phyloP scores from a whole-genome alignment of 2,329 filamentous ascomycete genomes.

The Cercospora zeae-maydis region DNA sequence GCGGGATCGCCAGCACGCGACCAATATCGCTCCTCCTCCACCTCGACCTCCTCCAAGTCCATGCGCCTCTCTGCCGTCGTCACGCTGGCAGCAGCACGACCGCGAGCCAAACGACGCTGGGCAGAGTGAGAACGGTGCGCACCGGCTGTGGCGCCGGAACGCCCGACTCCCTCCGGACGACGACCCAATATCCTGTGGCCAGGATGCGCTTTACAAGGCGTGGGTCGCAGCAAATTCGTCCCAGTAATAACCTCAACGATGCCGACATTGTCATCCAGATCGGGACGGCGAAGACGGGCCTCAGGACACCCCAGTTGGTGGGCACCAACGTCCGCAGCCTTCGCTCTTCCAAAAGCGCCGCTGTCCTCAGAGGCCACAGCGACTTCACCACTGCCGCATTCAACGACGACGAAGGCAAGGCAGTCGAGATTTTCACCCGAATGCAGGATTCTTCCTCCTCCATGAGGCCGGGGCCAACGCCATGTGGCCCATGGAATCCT shows the following conservation, averaged over 20 bases:
- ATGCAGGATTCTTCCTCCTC: slow-evolving; percentile 20
- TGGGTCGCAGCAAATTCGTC: slow-evolving; percentile 7
- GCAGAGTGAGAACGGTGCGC: neutral
- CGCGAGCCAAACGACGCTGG: neutral
- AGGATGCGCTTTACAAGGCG: slow-evolving; percentile 15
- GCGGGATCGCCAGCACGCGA: neutral
- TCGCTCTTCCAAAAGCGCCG: slow-evolving; percentile 4
- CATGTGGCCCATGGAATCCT: slow-evolving; percentile 15
- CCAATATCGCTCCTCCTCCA: neutral
- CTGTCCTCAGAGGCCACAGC: neutral
- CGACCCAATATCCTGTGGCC: slow-evolving; percentile 3
- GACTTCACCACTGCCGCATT: neutral
- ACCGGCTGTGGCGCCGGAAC: slow-evolving; percentile 7
- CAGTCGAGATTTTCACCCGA: slow-evolving; percentile 16
- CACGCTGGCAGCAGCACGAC: neutral
- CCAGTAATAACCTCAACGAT: slow-evolving; percentile 6
- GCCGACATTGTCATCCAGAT: slow-evolving; percentile 21
- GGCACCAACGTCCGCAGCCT: slow-evolving; percentile 12
- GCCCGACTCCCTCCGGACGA: slow-evolving; percentile 3
- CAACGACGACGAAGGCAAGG: slow-evolving; percentile 10
- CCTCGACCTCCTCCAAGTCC: neutral
- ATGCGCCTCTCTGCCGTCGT: neutral
- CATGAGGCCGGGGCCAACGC: neutral
- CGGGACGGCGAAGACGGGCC: slow-evolving; percentile 18
- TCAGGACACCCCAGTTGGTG: slow-evolving; percentile 23